These are phyloP conservation scores for Aspergillus incahuasiensis DNA, from an alignment of 495 filamentous ascomycete species.

Conservation along the genomic window DNA sequence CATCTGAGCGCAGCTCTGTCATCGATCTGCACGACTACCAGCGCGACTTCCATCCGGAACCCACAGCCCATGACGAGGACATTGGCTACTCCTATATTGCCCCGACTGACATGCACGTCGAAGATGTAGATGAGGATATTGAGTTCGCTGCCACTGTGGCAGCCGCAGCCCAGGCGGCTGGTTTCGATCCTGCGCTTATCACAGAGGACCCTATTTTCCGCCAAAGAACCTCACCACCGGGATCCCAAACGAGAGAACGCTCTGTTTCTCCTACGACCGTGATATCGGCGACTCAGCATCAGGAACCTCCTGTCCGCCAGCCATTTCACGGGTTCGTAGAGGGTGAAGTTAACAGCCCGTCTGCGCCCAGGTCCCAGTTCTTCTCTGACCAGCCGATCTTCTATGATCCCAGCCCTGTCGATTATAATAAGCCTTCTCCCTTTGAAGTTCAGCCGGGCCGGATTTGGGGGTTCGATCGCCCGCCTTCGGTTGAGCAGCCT, in stretches of 20 bases:
- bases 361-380: slow-evolving; percentile 7
- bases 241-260: slow-evolving; percentile 44
- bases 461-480: background rate
- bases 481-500: slow-evolving; percentile 27
- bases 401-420: slow-evolving; percentile 19
- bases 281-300: background rate
- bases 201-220: slow-evolving; percentile 61
- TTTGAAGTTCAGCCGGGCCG: background rate
- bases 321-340: slow-evolving; percentile 31
- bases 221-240: slow-evolving; percentile 59
- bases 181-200: slow-evolving; percentile 68
- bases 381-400: slow-evolving; percentile 21
- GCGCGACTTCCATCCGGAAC: slow-evolving; percentile 6
- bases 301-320: slow-evolving; percentile 38
- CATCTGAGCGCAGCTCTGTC: slow-evolving; percentile 36
- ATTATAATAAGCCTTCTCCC: slow-evolving; percentile 1
- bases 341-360: slow-evolving; percentile 25
- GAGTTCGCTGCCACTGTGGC: slow-evolving; percentile 68
- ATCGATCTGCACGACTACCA: slow-evolving; percentile 19
- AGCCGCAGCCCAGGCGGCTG: slow-evolving; percentile 60
- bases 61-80: slow-evolving; percentile 19
- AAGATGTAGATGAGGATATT: slow-evolving; percentile 47
- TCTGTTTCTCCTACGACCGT: slow-evolving; percentile 42
- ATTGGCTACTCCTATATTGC: slow-evolving; percentile 9
- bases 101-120: slow-evolving; percentile 14